These are phyloP conservation scores for Vigna trinervia DNA, from an alignment of 306 rosid species.

Conservation along the genomic window DNA sequence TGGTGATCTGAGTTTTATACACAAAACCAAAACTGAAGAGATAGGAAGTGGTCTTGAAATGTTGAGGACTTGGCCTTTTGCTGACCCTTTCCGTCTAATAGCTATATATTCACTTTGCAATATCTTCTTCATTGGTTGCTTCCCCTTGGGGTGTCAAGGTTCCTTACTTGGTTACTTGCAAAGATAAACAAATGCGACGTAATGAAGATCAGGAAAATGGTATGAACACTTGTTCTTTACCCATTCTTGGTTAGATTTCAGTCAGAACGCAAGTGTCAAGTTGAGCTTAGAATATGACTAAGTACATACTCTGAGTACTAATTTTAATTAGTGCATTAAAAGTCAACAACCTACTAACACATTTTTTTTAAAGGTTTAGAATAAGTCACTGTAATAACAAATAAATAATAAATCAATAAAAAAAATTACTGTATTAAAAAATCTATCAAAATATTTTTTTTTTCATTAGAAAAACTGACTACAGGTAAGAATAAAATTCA, in stretches of 20 bases:
- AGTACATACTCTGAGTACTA: background rate
- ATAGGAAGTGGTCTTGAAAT: background rate
- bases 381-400: no score
- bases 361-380: no score
- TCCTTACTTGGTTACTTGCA: constrained; percentile 1
- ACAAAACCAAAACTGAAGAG: background rate
- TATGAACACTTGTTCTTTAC: background rate
- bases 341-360: background rate
- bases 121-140: background rate
- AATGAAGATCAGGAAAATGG: background rate
- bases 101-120: background rate
- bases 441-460: no score
- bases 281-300: constrained; percentile 5
- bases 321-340: background rate
- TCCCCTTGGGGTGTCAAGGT: background rate
- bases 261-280: background rate
- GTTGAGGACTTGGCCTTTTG: constrained; percentile 21
- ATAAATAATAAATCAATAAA: no score
- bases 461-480: background rate
- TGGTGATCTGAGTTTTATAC: background rate
- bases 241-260: background rate
- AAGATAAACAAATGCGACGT: background rate
- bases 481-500: background rate
- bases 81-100: constrained; percentile 1
- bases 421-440: no score